These are phyloP conservation scores for Hypoxylon fuscum DNA, from an alignment of 495 filamentous ascomycete species.

Conservation along the genomic window DNA sequence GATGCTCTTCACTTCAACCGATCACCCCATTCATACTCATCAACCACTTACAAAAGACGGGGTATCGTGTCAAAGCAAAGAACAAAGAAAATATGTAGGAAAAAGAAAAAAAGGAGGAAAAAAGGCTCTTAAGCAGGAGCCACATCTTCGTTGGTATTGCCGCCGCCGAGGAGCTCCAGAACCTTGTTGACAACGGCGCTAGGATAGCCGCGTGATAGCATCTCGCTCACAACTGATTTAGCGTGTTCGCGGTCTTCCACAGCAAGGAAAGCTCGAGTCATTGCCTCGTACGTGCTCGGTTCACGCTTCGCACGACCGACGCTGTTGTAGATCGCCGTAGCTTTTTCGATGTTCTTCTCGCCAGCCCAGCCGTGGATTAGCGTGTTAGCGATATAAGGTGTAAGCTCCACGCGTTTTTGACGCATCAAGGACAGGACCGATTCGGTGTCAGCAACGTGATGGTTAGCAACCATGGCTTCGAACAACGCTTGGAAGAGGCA, in stretches of 20 bases:
- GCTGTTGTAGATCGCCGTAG: conserved; percentile 78
- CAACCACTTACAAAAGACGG: conserved; percentile 40
- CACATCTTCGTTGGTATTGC: conserved; percentile 43
- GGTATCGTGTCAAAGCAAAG: conserved; percentile 52
- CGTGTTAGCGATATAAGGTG: conserved; percentile 97
- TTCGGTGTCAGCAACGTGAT: conserved; percentile 79
- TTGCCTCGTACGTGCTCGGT: conserved; percentile 98
- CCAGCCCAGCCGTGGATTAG: conserved; percentile 98
- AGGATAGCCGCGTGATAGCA: conserved; percentile 89
- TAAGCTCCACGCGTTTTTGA: conserved; percentile 77
- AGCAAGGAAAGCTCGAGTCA: conserved; percentile 91
- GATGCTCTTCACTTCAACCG: conserved; percentile 39
- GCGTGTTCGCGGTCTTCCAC: conserved; percentile 81
- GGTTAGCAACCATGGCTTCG: conserved; percentile 95
- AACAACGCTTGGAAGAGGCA: conserved; percentile 96
- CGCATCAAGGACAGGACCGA: conserved; percentile 78
- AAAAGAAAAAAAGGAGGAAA: conserved; percentile 16
- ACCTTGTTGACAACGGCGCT: conserved; percentile 91
- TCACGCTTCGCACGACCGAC: conserved; percentile 81
- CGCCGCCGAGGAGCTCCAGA: conserved; percentile 82
- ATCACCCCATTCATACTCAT: conserved; percentile 33
- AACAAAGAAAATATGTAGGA: conserved; percentile 40
- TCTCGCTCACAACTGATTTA: conserved; percentile 83
- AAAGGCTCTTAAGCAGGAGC: conserved; percentile 22
- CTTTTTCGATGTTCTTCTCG: conserved; percentile 81